A percentile compares a stretch with the other conserved stretches of the same genome.
Evolutionary conservation across 2,329 filamentous ascomycete genomes (phyloP).

Genomic region (Metarhizium album): DNA sequence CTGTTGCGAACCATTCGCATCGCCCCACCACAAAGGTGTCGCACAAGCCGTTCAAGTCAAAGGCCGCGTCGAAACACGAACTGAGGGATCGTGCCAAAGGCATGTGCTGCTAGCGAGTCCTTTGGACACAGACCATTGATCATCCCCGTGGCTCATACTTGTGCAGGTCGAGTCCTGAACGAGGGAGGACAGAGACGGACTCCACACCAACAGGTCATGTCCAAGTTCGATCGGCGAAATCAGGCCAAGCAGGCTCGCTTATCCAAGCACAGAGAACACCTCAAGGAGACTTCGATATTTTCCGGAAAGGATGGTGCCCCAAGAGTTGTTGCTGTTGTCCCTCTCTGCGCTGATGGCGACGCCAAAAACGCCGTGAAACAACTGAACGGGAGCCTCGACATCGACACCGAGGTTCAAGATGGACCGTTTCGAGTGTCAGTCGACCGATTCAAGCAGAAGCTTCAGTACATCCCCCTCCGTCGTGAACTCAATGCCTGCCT

Average conservation of each 20-base stretch:
- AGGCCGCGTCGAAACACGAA: slow-evolving; percentile 78
- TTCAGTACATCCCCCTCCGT: slow-evolving; percentile 71
- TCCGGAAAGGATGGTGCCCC: slow-evolving; percentile 78
- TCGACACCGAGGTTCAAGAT: slow-evolving; percentile 53
- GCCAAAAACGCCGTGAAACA: slow-evolving; percentile 53
- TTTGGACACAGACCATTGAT: neutral
- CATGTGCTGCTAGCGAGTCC: slow-evolving; percentile 23
- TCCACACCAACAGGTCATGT: slow-evolving; percentile 93
- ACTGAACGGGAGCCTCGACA: slow-evolving; percentile 71
- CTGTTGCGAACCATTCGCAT: slow-evolving; percentile 65
- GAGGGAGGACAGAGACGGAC: slow-evolving; percentile 73
- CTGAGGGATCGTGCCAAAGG: slow-evolving; percentile 80
- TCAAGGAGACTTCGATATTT: slow-evolving; percentile 71
- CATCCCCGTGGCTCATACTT: neutral
- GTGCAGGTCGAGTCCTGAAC: slow-evolving; percentile 62
- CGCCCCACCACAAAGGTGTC: slow-evolving; percentile 80
- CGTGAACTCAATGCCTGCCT: slow-evolving; percentile 67
- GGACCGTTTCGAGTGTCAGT: slow-evolving; percentile 57
- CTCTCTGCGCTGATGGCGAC: slow-evolving; percentile 66
- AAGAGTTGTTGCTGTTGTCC: slow-evolving; percentile 77
- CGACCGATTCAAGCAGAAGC: slow-evolving; percentile 88
- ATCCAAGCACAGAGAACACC: slow-evolving; percentile 73
- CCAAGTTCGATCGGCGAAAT: slow-evolving; percentile 90
- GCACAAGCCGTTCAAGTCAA: slow-evolving; percentile 88
- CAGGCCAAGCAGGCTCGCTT: slow-evolving; percentile 84